A percentile compares a stretch with the other conserved stretches of the same genome.
phyloP scores from a whole-genome alignment of 2,329 filamentous ascomycete species.

The Achaetomium macrosporum region DNA sequence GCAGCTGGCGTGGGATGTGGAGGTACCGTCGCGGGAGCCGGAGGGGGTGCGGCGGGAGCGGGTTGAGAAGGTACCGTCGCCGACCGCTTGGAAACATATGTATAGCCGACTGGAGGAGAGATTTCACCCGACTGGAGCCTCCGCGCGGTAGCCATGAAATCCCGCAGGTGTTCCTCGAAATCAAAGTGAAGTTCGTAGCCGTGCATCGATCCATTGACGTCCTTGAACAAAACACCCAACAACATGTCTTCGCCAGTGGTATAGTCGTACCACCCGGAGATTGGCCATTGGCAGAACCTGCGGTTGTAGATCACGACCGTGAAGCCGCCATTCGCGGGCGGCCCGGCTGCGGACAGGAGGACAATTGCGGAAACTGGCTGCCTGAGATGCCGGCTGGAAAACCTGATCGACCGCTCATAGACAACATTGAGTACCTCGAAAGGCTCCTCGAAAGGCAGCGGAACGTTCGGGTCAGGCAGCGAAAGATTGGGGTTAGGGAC shows the following conservation, averaged over 20 bases:
- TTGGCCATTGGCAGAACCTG: constrained; percentile 11
- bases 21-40: too few species aligned
- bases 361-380: not conserved
- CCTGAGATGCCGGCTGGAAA: constrained; percentile 2
- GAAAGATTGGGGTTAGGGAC: not conserved
- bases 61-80: not conserved
- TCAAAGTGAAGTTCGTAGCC: constrained; percentile 8
- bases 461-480: not conserved
- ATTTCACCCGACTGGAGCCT: not conserved
- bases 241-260: not conserved
- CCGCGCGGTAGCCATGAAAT: not conserved
- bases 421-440: not conserved
- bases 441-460: not conserved
- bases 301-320: not conserved
- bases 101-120: not conserved
- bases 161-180: not conserved
- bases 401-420: not conserved
- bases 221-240: not conserved
- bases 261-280: constrained; percentile 13
- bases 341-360: constrained; percentile 2
- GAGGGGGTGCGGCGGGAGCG: too few species aligned
- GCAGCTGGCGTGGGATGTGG: too few species aligned
- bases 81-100: not conserved
- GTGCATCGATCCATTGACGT: not conserved
- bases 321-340: constrained; percentile 8